Evolutionary conservation across 176 grass and related monocot genomes (phyloP), one percentile per base, ranked within the genome.

Genomic region (Saccharum officinarum): DNA sequence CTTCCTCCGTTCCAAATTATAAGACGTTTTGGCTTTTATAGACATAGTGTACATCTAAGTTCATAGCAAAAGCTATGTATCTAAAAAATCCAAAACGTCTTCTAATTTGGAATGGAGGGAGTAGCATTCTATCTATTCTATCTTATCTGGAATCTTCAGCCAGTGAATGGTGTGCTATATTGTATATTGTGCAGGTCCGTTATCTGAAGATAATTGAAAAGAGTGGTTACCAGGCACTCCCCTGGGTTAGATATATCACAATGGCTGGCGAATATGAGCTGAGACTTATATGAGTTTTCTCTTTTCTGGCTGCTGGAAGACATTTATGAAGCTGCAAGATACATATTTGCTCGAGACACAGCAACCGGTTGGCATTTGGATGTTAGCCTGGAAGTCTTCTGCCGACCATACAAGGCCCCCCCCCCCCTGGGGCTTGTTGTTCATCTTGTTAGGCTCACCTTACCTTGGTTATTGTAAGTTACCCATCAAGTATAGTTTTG

Each of bases 171-270:
- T 54, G 37, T 26, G 40, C 6, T 64, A 39, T 83, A 55, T 76
- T 76, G 15, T 76, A 71, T 68, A 46, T 63, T 77, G 75, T 80
- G 52, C 71, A 99, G 97, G 97, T 99, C 83, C 94, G 97, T 12
- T 99, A 99, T 91, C 82, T 99, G 66, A 99, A 99, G 87, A 99
- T 99, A 37, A 99, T 97, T 79, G 97, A 97, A 88, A 99, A 99
- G 90, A 97, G 94, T 74, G 97, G 92, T 61, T 97, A 97, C 85
- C 97, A 99, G 84, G 97, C 94, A 12, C 89, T 99, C 88, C 94
- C 94, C 39, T 97, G 94, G 97, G 97, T 99, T 77, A 88, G 97
- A 91, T 99, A 99, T 80, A 99, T 99, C 87, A 99, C 97, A 59
- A 97, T 92, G 97, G 97, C 97, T 9, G 97, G 97, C 50, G 97